These are phyloP conservation scores for Erysimum cheiri DNA, from an alignment of 441 rosid species.

Conservation along the genomic window DNA sequence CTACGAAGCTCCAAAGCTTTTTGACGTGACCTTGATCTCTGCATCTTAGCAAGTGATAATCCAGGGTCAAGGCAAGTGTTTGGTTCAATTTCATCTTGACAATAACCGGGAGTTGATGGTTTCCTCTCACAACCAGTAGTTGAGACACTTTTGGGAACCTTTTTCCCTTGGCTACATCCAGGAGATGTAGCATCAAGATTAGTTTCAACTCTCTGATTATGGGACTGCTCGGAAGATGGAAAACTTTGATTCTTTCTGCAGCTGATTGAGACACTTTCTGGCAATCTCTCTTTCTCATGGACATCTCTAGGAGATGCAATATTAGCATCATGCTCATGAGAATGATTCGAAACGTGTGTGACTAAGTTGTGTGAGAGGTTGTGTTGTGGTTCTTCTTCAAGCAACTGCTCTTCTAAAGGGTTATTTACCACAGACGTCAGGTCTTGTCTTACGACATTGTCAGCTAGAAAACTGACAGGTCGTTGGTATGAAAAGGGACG, in stretches of 20 bases:
- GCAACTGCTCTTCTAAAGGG: constrained; percentile 43
- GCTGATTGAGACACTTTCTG: constrained; percentile 40
- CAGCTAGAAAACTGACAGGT: constrained; percentile 44
- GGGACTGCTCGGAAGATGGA: constrained; percentile 13
- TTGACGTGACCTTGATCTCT: constrained; percentile 92
- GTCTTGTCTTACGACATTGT: constrained; percentile 45
- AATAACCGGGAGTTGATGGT: constrained; percentile 32
- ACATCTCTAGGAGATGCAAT: constrained; percentile 60
- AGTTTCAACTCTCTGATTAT: constrained; percentile 31
- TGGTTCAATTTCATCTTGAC: constrained; percentile 38
- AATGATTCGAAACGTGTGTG: constrained; percentile 43
- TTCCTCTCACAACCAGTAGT: constrained; percentile 41
- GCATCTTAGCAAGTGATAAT: constrained; percentile 69
- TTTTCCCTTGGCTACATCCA: constrained; percentile 34
- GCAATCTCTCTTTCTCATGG: constrained; percentile 45
- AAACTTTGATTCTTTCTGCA: constrained; percentile 33
- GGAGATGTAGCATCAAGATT: constrained; percentile 33
- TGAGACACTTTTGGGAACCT: constrained; percentile 36
- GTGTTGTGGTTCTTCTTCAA: constrained; percentile 47
- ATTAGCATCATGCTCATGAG: constrained; percentile 48
- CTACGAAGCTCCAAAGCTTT: constrained; percentile 73
- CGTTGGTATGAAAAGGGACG: constrained; percentile 47
- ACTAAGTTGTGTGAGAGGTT: constrained; percentile 42
- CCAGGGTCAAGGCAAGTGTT: constrained; percentile 49
- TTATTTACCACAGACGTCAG: constrained; percentile 40